Base-by-base conservation (phyloP, 495 filamentous ascomycete genomes). In the Lasiosphaeria hispida region DNA sequence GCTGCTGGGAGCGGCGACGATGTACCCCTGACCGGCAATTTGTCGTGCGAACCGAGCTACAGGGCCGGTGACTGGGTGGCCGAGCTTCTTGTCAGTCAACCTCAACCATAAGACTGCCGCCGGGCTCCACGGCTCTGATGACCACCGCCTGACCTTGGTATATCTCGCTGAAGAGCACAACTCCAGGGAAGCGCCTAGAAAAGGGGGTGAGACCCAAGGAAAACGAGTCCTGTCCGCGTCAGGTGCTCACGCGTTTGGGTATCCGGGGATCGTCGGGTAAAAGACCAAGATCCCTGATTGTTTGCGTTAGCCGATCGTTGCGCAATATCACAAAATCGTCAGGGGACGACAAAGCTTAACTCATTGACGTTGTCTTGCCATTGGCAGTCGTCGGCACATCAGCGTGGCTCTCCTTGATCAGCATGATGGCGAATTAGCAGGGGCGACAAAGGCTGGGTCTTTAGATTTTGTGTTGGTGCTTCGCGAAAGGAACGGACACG, bases 111-210 rank as follows among this genome's bases (percentile, higher is more conserved):
- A 5, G 23, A 2, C 5, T 30, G 23, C 23, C 5, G 23, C 23
- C 23, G 23, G 23, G 23, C 23, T 30, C 23, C 2, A 30, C 5
- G 23, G 5, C 23, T 30, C 23, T 30, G 5, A 30, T 30, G 23
- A 5, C 23, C 23, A 30, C 2, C 35, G 4, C 44, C 63, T 58
- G 14, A 91, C 91, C 92, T 86, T 97, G 92, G 67, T 97, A 97
- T 63, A 97, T 97, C 75, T 97, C 92, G 69, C 87, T 92, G 72
- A 96, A 97, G 41, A 96, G 75, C 7, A 91, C 89, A 1, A 97
- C 89, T 19, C 90, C 93, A 0, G 92, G 93, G 68, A 96, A 97
- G 48, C 87, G 84, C 47, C 80, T 83, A 41, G 0, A 54, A 7
- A 30, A 2, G 7, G 55, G 48, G 62, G 65, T 72, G 51, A 65